Evolutionary conservation across 768 basidiomycete genomes (phyloP).

Genomic region (Kwoniella dejecticola): DNA sequence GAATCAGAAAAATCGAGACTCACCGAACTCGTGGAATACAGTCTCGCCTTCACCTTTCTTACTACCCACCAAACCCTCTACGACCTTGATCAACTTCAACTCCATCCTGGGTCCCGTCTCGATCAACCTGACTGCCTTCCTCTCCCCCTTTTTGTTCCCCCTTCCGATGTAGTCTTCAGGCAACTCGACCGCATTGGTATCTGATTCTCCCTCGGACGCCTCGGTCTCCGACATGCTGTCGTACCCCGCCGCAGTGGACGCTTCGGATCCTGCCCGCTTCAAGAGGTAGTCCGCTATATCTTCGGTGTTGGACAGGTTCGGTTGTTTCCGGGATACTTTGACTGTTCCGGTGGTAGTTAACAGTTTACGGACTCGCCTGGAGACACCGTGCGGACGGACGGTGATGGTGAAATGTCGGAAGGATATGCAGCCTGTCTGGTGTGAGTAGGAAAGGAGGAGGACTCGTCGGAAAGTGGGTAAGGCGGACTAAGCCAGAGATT

Average conservation of each 20-base stretch:
- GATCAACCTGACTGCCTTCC: constrained; percentile 84
- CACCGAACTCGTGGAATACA: constrained; percentile 92
- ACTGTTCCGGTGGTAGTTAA: constrained; percentile 63
- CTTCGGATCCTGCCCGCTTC: constrained; percentile 73
- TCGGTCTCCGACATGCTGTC: constrained; percentile 76
- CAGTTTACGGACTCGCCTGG: constrained; percentile 82
- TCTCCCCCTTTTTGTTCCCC: constrained; percentile 88
- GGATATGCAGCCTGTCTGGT: constrained; percentile 81
- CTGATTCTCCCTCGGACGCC: constrained; percentile 67
- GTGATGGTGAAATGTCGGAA: constrained; percentile 94
- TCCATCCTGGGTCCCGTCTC: constrained; percentile 97
- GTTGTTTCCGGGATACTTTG: constrained; percentile 45
- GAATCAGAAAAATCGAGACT: constrained; percentile 48
- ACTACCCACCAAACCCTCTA: constrained; percentile 82
- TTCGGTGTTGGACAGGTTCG: constrained; percentile 81
- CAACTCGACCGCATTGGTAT: constrained; percentile 65
- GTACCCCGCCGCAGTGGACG: constrained; percentile 62
- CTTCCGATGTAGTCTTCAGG: constrained; percentile 93
- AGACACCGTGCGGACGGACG: constrained; percentile 90
- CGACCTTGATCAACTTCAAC: constrained; percentile 85
- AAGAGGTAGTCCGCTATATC: constrained; percentile 96
- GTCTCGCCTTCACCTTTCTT: constrained; percentile 77
- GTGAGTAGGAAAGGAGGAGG: constrained; percentile 87
- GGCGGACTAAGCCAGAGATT: constrained; percentile 84
- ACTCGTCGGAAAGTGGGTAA: constrained; percentile 70